Conservation (phyloP, 2,329 filamentous ascomycete species). For the Aspergillus hortae region DNA sequence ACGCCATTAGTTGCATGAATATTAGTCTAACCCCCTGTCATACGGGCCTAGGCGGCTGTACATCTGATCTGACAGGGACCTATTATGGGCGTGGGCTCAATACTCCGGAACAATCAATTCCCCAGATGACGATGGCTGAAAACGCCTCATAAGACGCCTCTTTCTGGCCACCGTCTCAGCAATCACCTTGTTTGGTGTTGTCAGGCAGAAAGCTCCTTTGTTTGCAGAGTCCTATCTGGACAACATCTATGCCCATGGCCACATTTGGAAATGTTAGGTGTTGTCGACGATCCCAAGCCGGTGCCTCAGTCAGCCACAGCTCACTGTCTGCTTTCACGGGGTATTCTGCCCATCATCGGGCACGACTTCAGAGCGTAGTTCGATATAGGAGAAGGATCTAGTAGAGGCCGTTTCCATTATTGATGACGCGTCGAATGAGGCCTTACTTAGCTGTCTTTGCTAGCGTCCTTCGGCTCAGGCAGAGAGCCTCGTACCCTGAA, state of each 20-base stretch:
- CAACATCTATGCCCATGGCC: background rate
- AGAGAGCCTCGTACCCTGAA: background rate
- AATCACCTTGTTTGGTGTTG: background rate
- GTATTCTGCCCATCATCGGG: background rate
- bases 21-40: background rate
- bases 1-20: background rate
- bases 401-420: background rate
- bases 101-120: background rate
- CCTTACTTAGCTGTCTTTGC: background rate
- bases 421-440: background rate
- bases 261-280: background rate
- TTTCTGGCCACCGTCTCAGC: background rate
- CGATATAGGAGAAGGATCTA: too few species aligned
- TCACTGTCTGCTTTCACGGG: background rate
- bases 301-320: background rate
- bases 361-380: too few species aligned
- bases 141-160: background rate
- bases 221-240: background rate
- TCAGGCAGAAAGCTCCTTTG: background rate
- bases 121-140: too few species aligned
- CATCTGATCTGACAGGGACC: too few species aligned
- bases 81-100: background rate
- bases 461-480: background rate
- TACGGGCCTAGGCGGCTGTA: background rate
- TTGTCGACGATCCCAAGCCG: background rate